Percentiles rank a stretch among this genome's conserved stretches.
Conservation (phyloP, 2,329 filamentous ascomycete genomes). For the Ceratocystiopsis brevicomis region DNA sequence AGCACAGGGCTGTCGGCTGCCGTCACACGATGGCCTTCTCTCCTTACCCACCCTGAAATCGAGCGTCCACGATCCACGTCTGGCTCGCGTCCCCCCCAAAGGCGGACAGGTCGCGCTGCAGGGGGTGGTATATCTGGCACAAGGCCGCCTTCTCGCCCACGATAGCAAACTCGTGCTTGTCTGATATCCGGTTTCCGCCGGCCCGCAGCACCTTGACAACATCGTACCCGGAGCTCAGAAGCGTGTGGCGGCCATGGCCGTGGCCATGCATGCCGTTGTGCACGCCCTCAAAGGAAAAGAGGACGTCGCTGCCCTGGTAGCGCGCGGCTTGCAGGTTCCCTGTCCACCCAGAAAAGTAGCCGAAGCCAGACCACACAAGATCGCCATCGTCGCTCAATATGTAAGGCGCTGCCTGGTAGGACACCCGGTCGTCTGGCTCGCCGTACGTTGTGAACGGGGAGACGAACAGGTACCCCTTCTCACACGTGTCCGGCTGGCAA, state of each 20-base stretch:
- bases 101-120: conserved; percentile 22
- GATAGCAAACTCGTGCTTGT: conserved; percentile 37
- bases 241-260: conserved; percentile 33
- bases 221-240: conserved; percentile 35
- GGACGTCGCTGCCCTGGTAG: conserved; percentile 31
- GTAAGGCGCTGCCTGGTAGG: conserved; percentile 30
- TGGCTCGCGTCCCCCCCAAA: conserved; percentile 29
- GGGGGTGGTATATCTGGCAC: conserved; percentile 33
- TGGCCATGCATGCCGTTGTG: conserved; percentile 32
- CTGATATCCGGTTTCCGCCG: conserved; percentile 28
- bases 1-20: too few relatives aligned
- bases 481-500: conserved; percentile 18
- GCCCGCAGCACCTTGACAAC: conserved; percentile 32
- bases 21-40: too few relatives aligned
- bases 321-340: conserved; percentile 32
- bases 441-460: conserved; percentile 10
- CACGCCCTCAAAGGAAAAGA: conserved; percentile 35
- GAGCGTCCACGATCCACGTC: conserved; percentile 36
- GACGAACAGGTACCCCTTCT: conserved; percentile 15
- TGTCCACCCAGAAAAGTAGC: conserved; percentile 30
- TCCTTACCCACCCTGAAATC: conserved; percentile 26
- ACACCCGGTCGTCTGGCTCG: conserved; percentile 14
- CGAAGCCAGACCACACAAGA: conserved; percentile 37
- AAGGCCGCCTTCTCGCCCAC: conserved; percentile 32
- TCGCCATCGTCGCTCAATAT: conserved; percentile 36